Base-by-base conservation (phyloP, 1,139 yeast genomes). In the Saccharomyces hybrid region DNA sequence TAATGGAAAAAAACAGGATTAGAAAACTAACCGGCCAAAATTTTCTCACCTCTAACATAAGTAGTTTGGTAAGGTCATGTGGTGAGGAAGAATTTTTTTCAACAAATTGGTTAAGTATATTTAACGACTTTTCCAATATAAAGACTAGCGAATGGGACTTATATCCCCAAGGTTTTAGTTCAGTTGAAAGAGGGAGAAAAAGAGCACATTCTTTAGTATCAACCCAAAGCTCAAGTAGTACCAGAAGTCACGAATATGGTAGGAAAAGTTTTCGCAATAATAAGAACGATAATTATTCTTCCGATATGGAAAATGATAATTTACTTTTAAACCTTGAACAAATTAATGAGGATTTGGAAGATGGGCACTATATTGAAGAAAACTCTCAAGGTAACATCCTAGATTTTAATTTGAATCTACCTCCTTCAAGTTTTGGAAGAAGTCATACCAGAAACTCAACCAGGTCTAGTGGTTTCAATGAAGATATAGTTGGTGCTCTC, bases 341-440 rank as follows among this genome's bases (percentile, higher is more conserved):
- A 49, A 64, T 66, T 25, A 60, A 65, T 50, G 70, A 68, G 51
- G 67, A 67, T 8, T 47, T 61, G 9, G 61, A 61, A 6, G 62
- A 56, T n/a, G 54, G 55, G 16, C 49, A 54, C 7, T 52, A 56
- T 6, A 49, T 52, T 20, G 54, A 49, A 32, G 54, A 52, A n/a
- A 48, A 48, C 25, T 50, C 52, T 14, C 42, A 46, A 20, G 57
- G 52, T 34, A 61, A 61, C 32, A 58, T 57, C 34, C 53, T 67
- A 58, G 54, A 59, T 11, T 51, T 64, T n/a, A 61, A 66, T 50
- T 54, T 68, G 16, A 62, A 65, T 16, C 52, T 68, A 38, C 68
- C 69, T 1, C 67, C 71, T 8, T 68, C 72, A 5, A 65, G 70
- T 50, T 59, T 63, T 49, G 71, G 70, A 2, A 55, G 66, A 41